Conservation (phyloP, 495 filamentous ascomycete genomes). For the Hypoxylon intermedium region DNA sequence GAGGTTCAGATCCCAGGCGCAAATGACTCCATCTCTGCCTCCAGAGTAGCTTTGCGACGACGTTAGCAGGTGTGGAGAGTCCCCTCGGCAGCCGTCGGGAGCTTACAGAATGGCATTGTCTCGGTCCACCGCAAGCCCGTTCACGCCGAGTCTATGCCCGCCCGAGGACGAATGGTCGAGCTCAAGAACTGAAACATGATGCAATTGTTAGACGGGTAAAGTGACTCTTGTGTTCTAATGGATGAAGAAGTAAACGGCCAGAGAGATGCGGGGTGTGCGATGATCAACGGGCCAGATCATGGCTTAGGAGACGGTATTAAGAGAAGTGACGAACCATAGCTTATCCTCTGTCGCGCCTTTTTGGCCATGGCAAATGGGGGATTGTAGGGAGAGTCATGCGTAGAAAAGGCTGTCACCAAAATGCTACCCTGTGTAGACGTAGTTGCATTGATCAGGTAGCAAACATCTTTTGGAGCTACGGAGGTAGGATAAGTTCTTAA, state of each 20-base stretch:
- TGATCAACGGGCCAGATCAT: no score
- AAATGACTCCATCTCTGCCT: conserved; percentile 93
- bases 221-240: not conserved
- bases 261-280: conserved; percentile 26
- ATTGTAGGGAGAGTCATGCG: conserved; percentile 47
- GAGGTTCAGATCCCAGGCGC: conserved; percentile 88
- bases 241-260: conserved; percentile 7
- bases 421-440: conserved; percentile 16
- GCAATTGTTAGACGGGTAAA: conserved; percentile 26
- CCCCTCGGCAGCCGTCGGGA: conserved; percentile 28
- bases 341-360: conserved; percentile 69
- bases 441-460: conserved; percentile 11
- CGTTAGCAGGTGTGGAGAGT: conserved; percentile 33
- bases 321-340: conserved; percentile 63
- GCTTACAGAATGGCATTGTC: conserved; percentile 87
- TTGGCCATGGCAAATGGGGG: conserved; percentile 58
- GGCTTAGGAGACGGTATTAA: conserved; percentile 10
- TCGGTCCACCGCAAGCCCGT: conserved; percentile 86
- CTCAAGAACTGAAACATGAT: conserved; percentile 75
- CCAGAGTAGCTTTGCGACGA: conserved; percentile 79
- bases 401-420: conserved; percentile 17
- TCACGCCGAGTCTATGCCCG: conserved; percentile 92
- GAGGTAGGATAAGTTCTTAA: no score
- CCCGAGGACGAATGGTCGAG: conserved; percentile 84
- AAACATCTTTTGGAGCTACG: not conserved